A percentile compares a stretch with the other conserved stretches of the same genome.
These are phyloP conservation scores for Populus hybrid DNA, from an alignment of 441 rosid genomes.

Conservation along the genomic window DNA sequence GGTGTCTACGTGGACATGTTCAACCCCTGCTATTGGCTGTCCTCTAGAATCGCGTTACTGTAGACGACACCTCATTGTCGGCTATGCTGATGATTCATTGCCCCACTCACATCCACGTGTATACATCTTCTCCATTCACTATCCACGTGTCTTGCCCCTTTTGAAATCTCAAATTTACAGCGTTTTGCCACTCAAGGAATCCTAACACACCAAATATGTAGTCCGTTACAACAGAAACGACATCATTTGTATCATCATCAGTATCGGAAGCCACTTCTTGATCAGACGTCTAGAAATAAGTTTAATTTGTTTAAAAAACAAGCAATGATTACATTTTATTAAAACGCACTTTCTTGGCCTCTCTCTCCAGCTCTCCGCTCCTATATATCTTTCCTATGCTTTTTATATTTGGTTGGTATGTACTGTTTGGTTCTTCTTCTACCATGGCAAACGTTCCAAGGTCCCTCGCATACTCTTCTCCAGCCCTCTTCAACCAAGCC, in stretches of 20 bases:
- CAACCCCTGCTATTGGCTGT: slow-evolving; percentile 30
- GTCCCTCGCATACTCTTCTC: slow-evolving; percentile 33
- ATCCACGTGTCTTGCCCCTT: slow-evolving; percentile 30
- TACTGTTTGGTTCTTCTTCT: slow-evolving; percentile 4
- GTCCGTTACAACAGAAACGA: slow-evolving; percentile 2
- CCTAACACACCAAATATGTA: neutral
- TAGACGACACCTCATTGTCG: slow-evolving; percentile 33
- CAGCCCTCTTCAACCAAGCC: slow-evolving; percentile 29
- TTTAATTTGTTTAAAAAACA: slow-evolving; percentile 1
- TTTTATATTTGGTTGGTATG: slow-evolving; percentile 9
- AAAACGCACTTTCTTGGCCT: neutral
- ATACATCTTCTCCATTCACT: slow-evolving; percentile 19
- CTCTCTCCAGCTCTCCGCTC: neutral
- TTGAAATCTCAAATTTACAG: neutral
- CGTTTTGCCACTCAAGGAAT: slow-evolving; percentile 6
- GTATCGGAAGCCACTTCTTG: neutral
- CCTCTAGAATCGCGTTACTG: neutral
- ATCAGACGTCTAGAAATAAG: slow-evolving; percentile 18
- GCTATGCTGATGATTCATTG: slow-evolving; percentile 8
- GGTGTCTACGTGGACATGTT: slow-evolving; percentile 27
- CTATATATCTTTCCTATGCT: slow-evolving; percentile 13
- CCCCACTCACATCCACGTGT: slow-evolving; percentile 30
- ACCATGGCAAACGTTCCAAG: slow-evolving; percentile 39
- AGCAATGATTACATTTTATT: neutral
- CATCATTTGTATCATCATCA: neutral